A percentile compares a stretch with the other conserved stretches of the same genome.
phyloP scores from a whole-genome alignment of 805 yeast species.

The Saccharomycopsis selenospora region DNA sequence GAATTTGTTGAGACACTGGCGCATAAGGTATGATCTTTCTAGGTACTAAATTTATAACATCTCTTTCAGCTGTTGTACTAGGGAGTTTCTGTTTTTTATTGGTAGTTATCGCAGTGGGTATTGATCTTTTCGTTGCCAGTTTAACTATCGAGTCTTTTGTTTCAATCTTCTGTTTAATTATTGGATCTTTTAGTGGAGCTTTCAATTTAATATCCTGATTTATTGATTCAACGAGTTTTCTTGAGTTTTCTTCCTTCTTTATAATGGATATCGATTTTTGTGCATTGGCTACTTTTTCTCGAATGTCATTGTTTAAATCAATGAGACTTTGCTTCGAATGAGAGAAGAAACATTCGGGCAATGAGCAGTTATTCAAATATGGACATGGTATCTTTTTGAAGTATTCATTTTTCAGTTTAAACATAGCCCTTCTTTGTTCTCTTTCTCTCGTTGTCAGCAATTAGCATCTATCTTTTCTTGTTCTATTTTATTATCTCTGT shows the following conservation, averaged over 20 bases:
- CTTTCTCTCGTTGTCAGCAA: too few species aligned
- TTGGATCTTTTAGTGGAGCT: too few species aligned
- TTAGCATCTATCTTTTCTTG: too few species aligned
- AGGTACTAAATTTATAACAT: background rate
- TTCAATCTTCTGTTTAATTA: too few species aligned
- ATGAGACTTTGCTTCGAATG: background rate
- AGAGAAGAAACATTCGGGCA: constrained; percentile 1
- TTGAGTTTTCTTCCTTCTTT: too few species aligned
- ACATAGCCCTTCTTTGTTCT: too few species aligned
- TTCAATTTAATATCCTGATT: too few species aligned
- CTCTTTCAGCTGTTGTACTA: background rate
- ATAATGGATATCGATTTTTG: too few species aligned
- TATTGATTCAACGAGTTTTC: background rate
- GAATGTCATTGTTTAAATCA: background rate
- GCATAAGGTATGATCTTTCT: constrained; percentile 12
- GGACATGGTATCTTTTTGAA: background rate
- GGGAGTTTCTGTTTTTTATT: background rate
- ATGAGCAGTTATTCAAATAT: background rate
- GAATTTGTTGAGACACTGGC: constrained; percentile 15
- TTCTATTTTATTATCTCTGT: too few species aligned
- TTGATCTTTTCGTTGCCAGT: background rate
- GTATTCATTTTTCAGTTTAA: background rate
- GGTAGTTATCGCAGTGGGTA: background rate
- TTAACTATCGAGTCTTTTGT: too few species aligned
- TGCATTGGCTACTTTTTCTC: background rate